Percentiles rank a stretch among this genome's conserved stretches.
These are phyloP conservation scores for Actinidia polygama DNA, from an alignment of 179 eudicot species.

Conservation along the genomic window DNA sequence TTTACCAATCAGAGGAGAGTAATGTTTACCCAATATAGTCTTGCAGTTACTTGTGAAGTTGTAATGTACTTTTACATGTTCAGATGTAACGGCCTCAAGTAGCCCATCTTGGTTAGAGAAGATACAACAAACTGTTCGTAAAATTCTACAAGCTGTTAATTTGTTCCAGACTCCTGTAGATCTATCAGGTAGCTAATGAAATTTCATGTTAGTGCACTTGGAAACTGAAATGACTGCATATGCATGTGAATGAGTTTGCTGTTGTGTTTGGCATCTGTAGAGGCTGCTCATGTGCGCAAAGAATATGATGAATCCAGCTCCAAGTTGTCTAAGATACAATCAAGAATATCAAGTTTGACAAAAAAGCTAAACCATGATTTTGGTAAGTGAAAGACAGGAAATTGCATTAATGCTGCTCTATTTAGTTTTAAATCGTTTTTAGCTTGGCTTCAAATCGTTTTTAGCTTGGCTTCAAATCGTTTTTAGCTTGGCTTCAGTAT, in stretches of 20 bases:
- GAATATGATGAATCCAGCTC: conserved; percentile 84
- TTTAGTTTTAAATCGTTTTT: neutral
- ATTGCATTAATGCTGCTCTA: neutral
- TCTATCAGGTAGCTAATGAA: conserved; percentile 59
- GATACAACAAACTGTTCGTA: conserved; percentile 78
- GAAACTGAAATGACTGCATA: neutral
- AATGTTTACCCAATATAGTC: neutral
- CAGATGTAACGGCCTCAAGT: conserved; percentile 53
- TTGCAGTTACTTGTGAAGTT: neutral
- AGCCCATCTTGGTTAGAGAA: conserved; percentile 90
- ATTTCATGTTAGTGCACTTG: neutral
- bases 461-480: neutral
- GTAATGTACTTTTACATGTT: conserved; percentile 15
- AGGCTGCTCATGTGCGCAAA: conserved; percentile 89
- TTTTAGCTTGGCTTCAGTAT: conserved; percentile 1
- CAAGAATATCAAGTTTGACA: conserved; percentile 86
- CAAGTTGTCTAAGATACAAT: conserved; percentile 87
- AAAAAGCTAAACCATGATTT: conserved; percentile 82
- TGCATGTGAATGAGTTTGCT: neutral
- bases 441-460: neutral
- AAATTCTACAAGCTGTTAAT: conserved; percentile 71
- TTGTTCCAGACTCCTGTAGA: conserved; percentile 85
- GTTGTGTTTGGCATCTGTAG: conserved; percentile 44
- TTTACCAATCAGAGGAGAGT: too few species aligned
- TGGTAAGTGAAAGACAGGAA: conserved; percentile 53